Evolutionary conservation across 805 yeast species (phyloP).

Genomic region (Zygotorulaspora danielsina): DNA sequence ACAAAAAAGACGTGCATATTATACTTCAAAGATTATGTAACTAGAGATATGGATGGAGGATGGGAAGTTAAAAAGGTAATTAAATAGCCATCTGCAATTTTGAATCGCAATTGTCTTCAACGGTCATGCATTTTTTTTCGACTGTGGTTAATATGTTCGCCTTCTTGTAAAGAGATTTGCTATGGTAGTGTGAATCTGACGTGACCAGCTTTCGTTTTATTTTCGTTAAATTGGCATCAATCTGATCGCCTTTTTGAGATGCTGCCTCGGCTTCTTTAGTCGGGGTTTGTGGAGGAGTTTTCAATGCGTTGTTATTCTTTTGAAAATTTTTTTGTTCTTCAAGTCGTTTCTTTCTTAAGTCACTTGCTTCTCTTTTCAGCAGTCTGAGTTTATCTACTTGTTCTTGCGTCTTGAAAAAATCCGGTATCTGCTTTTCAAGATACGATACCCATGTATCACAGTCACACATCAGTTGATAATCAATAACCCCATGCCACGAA

Average conservation of each 20-base stretch:
- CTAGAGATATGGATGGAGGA: neutral
- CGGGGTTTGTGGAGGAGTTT: conserved; percentile 22
- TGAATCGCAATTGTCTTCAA: no score
- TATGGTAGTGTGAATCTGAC: neutral
- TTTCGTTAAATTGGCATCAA: conserved; percentile 3
- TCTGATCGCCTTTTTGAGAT: neutral
- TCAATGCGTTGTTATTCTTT: conserved; percentile 3
- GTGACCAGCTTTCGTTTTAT: conserved; percentile 12
- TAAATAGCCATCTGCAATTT: no score
- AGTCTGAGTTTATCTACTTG: conserved; percentile 32
- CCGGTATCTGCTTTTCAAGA: conserved; percentile 52
- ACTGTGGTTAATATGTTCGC: no score
- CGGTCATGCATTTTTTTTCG: no score
- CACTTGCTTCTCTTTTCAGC: conserved; percentile 34
- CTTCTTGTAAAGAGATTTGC: conserved; percentile 6
- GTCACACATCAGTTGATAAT: conserved; percentile 73
- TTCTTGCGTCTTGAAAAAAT: conserved; percentile 54
- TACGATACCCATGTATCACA: conserved; percentile 76
- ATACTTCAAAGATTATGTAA: neutral
- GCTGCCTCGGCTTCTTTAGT: conserved; percentile 3
- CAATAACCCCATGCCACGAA: conserved; percentile 68
- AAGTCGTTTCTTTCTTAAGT: conserved; percentile 23
- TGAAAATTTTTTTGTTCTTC: conserved; percentile 15
- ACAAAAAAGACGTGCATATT: neutral
- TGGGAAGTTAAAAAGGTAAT: no score